Evolutionary conservation across 2,329 filamentous ascomycete genomes (phyloP).

Genomic region (Pseudogymnoascus sp.): DNA sequence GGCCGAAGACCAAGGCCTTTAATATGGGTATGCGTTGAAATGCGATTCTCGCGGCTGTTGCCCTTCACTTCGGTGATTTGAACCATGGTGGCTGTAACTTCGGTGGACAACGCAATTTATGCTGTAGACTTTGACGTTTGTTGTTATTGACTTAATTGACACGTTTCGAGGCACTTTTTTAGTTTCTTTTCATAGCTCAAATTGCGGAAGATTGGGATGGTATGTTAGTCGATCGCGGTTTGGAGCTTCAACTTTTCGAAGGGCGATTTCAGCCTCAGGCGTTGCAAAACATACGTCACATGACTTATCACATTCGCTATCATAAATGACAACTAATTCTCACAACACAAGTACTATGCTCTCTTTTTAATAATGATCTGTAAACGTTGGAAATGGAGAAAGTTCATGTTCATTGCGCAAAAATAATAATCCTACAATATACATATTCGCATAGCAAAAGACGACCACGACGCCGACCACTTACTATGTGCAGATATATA

Average conservation of each 20-base stretch:
- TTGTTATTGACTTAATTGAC: conserved; percentile 3
- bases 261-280: conserved; percentile 7
- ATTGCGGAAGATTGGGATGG: neutral
- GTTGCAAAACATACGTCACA: conserved; percentile 8
- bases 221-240: conserved; percentile 1
- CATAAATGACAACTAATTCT: neutral
- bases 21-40: conserved; percentile 95
- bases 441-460: conserved; percentile 7
- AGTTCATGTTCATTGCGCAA: neutral
- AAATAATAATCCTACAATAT: conserved; percentile 7
- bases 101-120: neutral
- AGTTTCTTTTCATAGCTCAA: conserved; percentile 6
- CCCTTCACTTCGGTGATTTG: conserved; percentile 92
- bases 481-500: conserved; percentile 9
- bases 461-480: conserved; percentile 1
- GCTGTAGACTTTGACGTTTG: neutral
- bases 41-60: conserved; percentile 90
- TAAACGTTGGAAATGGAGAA: neutral
- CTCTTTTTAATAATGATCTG: neutral
- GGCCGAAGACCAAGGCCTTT: conserved; percentile 80
- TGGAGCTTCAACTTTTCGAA: conserved; percentile 10
- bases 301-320: neutral
- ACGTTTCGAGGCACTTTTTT: neutral
- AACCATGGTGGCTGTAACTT: conserved; percentile 52
- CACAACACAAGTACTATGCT: neutral